Evolutionary conservation across 1,139 yeast genomes (phyloP).

Genomic region (Tardiomyces digboiensis): DNA sequence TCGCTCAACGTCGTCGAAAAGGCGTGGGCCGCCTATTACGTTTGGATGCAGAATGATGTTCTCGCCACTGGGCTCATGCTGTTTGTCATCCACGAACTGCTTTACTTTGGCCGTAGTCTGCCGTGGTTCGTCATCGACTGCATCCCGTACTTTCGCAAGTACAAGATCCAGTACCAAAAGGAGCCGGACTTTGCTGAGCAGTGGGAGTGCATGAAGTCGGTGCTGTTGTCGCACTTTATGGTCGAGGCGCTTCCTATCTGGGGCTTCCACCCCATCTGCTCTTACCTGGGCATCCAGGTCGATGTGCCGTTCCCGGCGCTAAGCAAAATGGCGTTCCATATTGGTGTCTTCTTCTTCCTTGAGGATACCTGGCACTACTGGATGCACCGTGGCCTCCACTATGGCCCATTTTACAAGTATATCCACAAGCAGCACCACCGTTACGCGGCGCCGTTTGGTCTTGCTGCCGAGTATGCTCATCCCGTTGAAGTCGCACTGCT

Average conservation of each 20-base stretch:
- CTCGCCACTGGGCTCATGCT: constrained; percentile 79
- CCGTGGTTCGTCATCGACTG: constrained; percentile 80
- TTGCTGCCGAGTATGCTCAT: constrained; percentile 95
- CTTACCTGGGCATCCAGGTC: constrained; percentile 60
- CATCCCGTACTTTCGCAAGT: constrained; percentile 64
- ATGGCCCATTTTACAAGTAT: constrained; percentile 76
- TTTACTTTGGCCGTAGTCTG: constrained; percentile 76
- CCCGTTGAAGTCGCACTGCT: constrained; percentile 86
- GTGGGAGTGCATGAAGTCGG: constrained; percentile 84
- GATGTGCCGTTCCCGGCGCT: constrained; percentile 76
- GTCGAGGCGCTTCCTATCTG: constrained; percentile 95
- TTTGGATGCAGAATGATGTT: constrained; percentile 62
- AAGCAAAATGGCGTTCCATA: constrained; percentile 50
- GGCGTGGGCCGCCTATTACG: constrained; percentile 74
- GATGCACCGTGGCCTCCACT: constrained; percentile 83
- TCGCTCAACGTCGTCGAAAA: constrained; percentile 40
- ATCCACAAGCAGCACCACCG: constrained; percentile 96
- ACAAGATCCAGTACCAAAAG: constrained; percentile 75
- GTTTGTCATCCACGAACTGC: constrained; percentile 63
- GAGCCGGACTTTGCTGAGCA: constrained; percentile 74
- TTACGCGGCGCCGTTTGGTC: constrained; percentile 95
- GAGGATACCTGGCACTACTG: constrained; percentile 97
- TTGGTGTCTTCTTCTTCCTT: constrained; percentile 63
- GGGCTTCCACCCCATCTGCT: constrained; percentile 89
- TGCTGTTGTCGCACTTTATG: constrained; percentile 71